Base-by-base conservation (phyloP, 1,284 basidiomycete genomes). In the Neotropicomus parvogracilis region DNA sequence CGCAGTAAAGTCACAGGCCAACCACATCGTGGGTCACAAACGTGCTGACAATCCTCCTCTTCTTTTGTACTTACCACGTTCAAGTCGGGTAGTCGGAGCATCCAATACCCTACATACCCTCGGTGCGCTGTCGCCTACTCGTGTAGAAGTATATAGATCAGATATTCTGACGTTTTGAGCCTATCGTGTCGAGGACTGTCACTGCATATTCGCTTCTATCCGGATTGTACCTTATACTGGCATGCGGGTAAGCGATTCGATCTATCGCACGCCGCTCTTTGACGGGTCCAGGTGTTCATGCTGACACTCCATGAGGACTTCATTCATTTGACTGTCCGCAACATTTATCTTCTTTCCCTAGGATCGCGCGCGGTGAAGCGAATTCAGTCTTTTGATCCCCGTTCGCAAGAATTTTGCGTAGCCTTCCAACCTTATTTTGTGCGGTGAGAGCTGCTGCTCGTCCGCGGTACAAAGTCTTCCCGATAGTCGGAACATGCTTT, bases 291-390 rank as follows among this genome's bases (percentile, higher is more conserved):
- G 40, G 31, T 33, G 9, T 14, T 31, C 26, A 10, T 26, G 16
- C 28, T 12, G 35, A 36, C 20, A 33, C 13, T 17, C 36, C 45
- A 20, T 35, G 37, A 40, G 43, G 43, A 31, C 37, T 54, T 44
- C 41, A 57, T 54, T 44, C 41, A 57, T 56, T 44, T 43, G 27
- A 12, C 20, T 7, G 32, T 36, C 35, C n/a, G 35, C 19, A 14
- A 17, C 16, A 5, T 29, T 32, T 13, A 13, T 14, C 21, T 24
- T n/a, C 34, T 32, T 53, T 17, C 16, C 35, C 33, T 42, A 44
- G 45, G 50, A 32, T 40, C 39, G 29, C 19, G 37, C 31, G 35
- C 37, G 54, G 24, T 38, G 48, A 41, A 29, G 19, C 38, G 28
- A 39, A 29, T n/a, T 37, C 37, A 33, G 20, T 14, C 17, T 41